phyloP scores from a whole-genome alignment of 2,329 filamentous ascomycete genomes.

The Sporothrix globosa region DNA sequence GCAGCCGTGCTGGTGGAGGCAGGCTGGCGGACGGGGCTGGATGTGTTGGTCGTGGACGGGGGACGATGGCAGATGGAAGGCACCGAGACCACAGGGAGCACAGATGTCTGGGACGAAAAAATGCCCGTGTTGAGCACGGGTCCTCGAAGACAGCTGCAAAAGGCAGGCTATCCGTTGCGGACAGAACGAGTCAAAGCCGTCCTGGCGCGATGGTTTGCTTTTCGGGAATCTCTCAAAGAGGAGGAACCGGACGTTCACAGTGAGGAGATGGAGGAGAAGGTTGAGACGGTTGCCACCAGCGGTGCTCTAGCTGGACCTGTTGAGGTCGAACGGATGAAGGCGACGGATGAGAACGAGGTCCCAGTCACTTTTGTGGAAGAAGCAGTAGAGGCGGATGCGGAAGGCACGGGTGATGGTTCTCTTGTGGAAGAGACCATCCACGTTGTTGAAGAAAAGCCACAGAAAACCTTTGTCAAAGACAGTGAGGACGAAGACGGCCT shows the following conservation, averaged over 20 bases:
- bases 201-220: slow-evolving; percentile 67
- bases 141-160: slow-evolving; percentile 33
- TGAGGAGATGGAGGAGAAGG: background rate
- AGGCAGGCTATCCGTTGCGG: slow-evolving; percentile 32
- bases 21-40: slow-evolving; percentile 52
- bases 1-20: slow-evolving; percentile 66
- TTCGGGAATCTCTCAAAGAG: slow-evolving; percentile 39
- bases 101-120: slow-evolving; percentile 43
- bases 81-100: background rate
- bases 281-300: too few relatives aligned
- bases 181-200: slow-evolving; percentile 53
- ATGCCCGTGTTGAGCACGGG: slow-evolving; percentile 51
- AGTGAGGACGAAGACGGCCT: slow-evolving; percentile 35
- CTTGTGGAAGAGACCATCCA: background rate
- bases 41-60: slow-evolving; percentile 54
- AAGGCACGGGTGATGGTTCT: background rate
- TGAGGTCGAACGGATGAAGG: background rate
- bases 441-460: background rate
- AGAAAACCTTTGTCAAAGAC: slow-evolving; percentile 32
- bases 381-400: background rate
- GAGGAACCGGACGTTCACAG: background rate
- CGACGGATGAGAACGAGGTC: slow-evolving; percentile 38
- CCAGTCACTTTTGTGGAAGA: slow-evolving; percentile 42
- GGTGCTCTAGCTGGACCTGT: background rate
- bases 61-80: slow-evolving; percentile 16